These are phyloP conservation scores for Scheffersomyces amazonensis DNA, from an alignment of 805 yeast genomes.

Conservation along the genomic window DNA sequence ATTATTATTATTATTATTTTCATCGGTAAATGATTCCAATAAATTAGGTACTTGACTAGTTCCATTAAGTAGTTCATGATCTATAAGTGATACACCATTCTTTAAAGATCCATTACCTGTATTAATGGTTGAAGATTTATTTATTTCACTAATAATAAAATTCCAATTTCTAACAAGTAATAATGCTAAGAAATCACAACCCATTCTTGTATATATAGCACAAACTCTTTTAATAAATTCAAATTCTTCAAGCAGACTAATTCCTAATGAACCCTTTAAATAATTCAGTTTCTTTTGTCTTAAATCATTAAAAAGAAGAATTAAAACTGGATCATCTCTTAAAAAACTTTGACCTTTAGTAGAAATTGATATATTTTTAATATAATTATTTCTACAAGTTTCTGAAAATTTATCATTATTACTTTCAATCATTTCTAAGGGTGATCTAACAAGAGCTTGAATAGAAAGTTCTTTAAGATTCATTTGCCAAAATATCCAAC, in stretches of 20 bases:
- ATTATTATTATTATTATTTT: too few relatives aligned
- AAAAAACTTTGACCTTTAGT: conserved; percentile 32
- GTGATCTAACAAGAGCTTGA: conserved; percentile 61
- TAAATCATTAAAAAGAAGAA: conserved; percentile 61
- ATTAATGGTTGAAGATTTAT: conserved; percentile 4
- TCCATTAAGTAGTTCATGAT: too few relatives aligned
- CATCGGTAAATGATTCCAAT: conserved; percentile 1
- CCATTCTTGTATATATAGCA: conserved; percentile 78
- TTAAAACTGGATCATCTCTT: conserved; percentile 80
- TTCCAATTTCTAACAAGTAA: conserved; percentile 66
- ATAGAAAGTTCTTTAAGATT: conserved; percentile 44
- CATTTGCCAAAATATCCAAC: conserved; percentile 77
- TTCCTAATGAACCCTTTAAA: conserved; percentile 46
- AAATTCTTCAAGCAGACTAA: conserved; percentile 50
- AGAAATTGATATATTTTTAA: conserved; percentile 7
- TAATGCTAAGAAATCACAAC: conserved; percentile 78
- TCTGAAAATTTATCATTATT: conserved; percentile 15
- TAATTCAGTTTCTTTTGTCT: conserved; percentile 51
- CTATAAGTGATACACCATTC: not conserved
- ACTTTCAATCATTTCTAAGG: conserved; percentile 29
- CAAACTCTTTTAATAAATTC: conserved; percentile 61
- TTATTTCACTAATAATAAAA: conserved; percentile 33
- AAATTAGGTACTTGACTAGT: conserved; percentile 1
- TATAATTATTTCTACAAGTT: conserved; percentile 12
- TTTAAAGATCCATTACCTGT: not conserved